phyloP scores from a whole-genome alignment of 805 yeast genomes.

The Nakazawaea ambrosiae region DNA sequence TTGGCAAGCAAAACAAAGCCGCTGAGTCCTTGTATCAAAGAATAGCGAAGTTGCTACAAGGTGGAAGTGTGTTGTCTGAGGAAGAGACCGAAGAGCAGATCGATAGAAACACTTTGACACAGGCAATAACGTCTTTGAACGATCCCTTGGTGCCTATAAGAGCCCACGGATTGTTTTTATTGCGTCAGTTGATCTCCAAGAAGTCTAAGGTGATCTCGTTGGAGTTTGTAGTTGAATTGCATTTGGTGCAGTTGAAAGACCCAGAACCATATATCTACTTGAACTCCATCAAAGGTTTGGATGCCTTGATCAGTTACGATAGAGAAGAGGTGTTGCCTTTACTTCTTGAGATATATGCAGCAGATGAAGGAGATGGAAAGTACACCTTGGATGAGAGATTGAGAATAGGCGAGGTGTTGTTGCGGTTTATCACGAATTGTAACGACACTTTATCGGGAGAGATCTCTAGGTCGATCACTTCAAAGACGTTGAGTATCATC shows the following conservation, averaged over 20 bases:
- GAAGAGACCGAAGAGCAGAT: conserved; percentile 18
- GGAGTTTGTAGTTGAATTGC: conserved; percentile 53
- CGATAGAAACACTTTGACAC: conserved; percentile 36
- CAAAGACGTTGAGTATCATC: conserved; percentile 30
- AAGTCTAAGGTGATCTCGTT: conserved; percentile 44
- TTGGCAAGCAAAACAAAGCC: conserved; percentile 10
- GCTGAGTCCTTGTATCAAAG: conserved; percentile 24
- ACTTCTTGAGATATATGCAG: conserved; percentile 31
- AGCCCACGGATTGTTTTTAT: conserved; percentile 73
- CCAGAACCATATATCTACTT: conserved; percentile 83
- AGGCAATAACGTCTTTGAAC: conserved; percentile 60
- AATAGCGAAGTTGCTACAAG: conserved; percentile 23
- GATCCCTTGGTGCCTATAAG: conserved; percentile 80
- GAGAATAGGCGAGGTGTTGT: conserved; percentile 75
- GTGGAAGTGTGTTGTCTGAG: conserved; percentile 15
- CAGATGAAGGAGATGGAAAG: conserved; percentile 5
- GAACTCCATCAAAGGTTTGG: conserved; percentile 76
- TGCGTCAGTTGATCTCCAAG: conserved; percentile 47
- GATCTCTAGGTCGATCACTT: conserved; percentile 34
- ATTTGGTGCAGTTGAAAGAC: conserved; percentile 60
- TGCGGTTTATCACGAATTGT: conserved; percentile 45
- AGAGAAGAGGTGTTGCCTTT: conserved; percentile 28
- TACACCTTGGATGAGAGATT: conserved; percentile 57
- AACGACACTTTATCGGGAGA: conserved; percentile 42
- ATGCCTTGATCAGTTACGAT: conserved; percentile 44